Conservation (phyloP, 257 asterid species). For the Lantana camara region DNA sequence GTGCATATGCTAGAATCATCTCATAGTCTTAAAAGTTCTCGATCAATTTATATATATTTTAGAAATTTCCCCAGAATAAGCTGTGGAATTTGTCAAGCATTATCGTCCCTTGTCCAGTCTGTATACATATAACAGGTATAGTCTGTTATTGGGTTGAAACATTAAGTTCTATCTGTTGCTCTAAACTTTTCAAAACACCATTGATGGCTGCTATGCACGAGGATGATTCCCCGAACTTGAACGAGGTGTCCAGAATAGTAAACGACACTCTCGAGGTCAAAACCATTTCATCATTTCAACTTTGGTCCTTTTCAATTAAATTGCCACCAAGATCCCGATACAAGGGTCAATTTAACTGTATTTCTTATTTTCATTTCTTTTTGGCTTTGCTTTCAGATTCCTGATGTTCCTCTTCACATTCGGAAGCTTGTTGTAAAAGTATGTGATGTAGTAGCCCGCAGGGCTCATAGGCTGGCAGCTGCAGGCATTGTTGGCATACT, state of each 20-base stretch:
- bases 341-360: too few species aligned
- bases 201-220: constrained; percentile 89
- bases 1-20: constrained; percentile 27
- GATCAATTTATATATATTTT: constrained; percentile 14
- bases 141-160: constrained; percentile 14
- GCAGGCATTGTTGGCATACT: constrained; percentile 91
- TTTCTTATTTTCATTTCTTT: neutral
- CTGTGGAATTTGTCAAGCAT: constrained; percentile 20
- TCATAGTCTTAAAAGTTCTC: constrained; percentile 17
- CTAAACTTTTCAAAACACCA: constrained; percentile 55
- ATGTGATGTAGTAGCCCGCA: constrained; percentile 74
- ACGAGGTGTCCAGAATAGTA: constrained; percentile 67
- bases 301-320: neutral
- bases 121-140: constrained; percentile 31
- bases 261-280: constrained; percentile 66
- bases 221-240: constrained; percentile 75
- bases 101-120: neutral
- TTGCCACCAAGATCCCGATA: too few species aligned
- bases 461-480: constrained; percentile 90
- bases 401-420: constrained; percentile 56
- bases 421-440: constrained; percentile 78
- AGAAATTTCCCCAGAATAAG: too few species aligned
- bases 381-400: constrained; percentile 3
- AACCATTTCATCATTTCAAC: neutral
- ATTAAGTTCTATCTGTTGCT: constrained; percentile 13